Evolutionary conservation across 2,329 filamentous ascomycete species (phyloP), one percentile per base, ranked within the genome.

Genomic region (Colletotrichum sp.): DNA sequence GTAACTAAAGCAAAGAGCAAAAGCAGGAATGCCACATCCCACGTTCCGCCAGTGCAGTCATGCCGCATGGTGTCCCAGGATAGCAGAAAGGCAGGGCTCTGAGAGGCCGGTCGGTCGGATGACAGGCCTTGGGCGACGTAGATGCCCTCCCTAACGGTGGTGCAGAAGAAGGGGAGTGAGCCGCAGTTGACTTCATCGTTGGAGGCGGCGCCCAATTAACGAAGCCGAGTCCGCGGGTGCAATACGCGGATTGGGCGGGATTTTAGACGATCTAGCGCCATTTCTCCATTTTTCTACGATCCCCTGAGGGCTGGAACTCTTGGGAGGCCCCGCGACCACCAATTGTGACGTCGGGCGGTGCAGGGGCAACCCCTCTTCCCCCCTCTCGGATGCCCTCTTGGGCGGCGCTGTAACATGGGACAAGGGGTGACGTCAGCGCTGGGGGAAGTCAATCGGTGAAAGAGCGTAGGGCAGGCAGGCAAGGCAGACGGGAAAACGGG

Each of bases 171-270:
- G 24, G 60, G 12, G 34, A 36, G 34, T n/a, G 68, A 71, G 68
- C 72, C 72, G 68, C 72, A 36, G 24, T 74, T 73, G 72, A 74
- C 72, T 71, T 71, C 72, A 71, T 74, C 24, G 66, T 30, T 34
- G 43, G 52, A 52, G 32, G 26, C 48, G 64, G n/a, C 26, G 55
- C 43, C 73, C 70, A 75, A 73, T 75, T 14, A 73, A 57, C 48
- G 57, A 63, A 24, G 26, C 57, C 57, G 64, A 60, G 55, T 7
- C 39, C 52, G 43, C 64, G 73, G 73, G 63, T 34, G 63, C 55
- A 73, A 73, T 52, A 75, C 63, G 69, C 64, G 73, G 55, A 72
- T 75, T 63, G 59, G 68, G 68, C 28, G 36, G 39, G 32, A 52
- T 70, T 72, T 55, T 32, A 73, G 69, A 64, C 70, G 70, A 75